A percentile compares a stretch with the other conserved stretches of the same genome.
Conservation (phyloP, 352 stramenopile genomes). For the Globisporangium lucens region DNA sequence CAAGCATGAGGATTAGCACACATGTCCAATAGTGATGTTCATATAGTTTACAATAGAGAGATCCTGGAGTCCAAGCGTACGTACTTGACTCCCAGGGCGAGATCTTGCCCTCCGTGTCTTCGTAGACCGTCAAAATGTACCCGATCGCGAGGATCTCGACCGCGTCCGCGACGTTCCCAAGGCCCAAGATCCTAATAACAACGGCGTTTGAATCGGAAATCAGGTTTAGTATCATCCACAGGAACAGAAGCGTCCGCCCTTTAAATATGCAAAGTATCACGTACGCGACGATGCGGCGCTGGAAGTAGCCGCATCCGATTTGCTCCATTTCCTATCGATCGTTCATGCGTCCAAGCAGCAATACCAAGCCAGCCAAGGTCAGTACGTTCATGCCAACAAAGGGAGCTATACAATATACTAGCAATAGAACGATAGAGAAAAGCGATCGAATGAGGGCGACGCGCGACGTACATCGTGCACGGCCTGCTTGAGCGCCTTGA, state of each 20-base stretch:
- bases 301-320: conserved; percentile 71
- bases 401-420: background rate
- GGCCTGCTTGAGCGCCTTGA: conserved; percentile 58
- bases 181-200: conserved; percentile 52
- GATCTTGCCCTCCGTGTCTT: conserved; percentile 58
- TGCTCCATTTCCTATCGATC: conserved; percentile 61
- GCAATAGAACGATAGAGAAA: background rate
- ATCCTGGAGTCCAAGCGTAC: conserved; percentile 8
- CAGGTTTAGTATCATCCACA: no score
- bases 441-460: background rate
- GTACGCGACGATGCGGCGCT: conserved; percentile 65
- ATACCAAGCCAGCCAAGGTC: background rate
- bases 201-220: background rate
- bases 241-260: no score
- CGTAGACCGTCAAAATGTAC: conserved; percentile 84
- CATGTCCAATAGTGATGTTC: background rate
- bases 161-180: conserved; percentile 87
- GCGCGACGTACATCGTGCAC: conserved; percentile 61
- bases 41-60: background rate
- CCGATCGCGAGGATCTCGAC: conserved; percentile 90
- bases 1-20: conserved; percentile 2
- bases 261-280: conserved; percentile 12
- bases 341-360: background rate
- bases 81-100: conserved; percentile 74
- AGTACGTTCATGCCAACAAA: background rate